phyloP scores from a whole-genome alignment of 768 basidiomycete genomes.

The Hebeloma cylindrosporum region DNA sequence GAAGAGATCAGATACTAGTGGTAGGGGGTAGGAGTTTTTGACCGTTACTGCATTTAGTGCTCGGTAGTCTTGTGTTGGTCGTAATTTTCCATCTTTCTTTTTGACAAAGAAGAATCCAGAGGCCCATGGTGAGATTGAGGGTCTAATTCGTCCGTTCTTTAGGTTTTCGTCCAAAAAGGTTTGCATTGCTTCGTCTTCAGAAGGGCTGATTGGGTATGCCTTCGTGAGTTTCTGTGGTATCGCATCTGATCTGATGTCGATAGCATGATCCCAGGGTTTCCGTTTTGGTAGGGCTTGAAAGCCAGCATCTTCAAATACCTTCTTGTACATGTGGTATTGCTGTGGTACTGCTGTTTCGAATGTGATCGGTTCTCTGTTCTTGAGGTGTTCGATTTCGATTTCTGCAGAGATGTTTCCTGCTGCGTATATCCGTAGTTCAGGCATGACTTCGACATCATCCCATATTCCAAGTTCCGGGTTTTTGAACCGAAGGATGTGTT shows the following conservation, averaged over 20 bases:
- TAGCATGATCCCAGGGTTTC: conserved; percentile 11
- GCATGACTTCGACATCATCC: conserved; percentile 4
- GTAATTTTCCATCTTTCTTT: conserved; percentile 16
- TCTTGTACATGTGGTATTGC: conserved; percentile 3
- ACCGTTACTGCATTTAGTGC: conserved; percentile 30
- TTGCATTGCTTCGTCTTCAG: background rate
- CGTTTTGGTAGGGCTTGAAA: background rate
- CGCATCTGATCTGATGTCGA: conserved; percentile 5
- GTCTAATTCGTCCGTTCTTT: background rate
- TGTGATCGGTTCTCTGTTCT: background rate
- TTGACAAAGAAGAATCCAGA: conserved; percentile 11
- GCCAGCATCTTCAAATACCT: conserved; percentile 2
- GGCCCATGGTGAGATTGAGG: conserved; percentile 1
- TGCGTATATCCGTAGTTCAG: background rate
- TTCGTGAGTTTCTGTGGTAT: background rate
- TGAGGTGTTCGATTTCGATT: background rate
- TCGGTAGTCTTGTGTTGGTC: conserved; percentile 29
- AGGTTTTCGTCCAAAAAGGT: conserved; percentile 5
- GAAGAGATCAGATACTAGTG: conserved; percentile 28
- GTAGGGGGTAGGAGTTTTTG: conserved; percentile 33
- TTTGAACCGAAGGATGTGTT: no score
- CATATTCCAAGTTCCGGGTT: conserved; percentile 6
- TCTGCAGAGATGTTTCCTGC: background rate
- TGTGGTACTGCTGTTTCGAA: background rate
- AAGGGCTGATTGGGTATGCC: background rate